Base-by-base conservation (phyloP, 2,329 filamentous ascomycete genomes). In the Cladosporium sp. region DNA sequence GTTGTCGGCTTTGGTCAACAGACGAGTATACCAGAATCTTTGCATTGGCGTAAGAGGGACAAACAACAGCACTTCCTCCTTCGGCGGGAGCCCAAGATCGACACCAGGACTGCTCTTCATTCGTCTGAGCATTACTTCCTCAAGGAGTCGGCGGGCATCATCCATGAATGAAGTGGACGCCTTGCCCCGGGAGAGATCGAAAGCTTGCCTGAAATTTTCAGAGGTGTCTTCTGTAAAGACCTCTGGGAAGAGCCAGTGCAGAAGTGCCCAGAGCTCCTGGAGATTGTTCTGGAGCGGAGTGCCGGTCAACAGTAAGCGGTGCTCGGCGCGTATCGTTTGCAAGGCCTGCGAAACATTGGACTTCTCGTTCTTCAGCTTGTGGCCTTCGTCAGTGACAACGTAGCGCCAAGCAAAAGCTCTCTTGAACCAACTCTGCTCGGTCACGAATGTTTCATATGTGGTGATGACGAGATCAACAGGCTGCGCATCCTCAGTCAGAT, bases 201-300 rank as follows among this genome's bases (percentile, higher is more conserved):
- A 88, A 0, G 86, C 85, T 13, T 83, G 78, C 51, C 81, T 81
- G 73, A 88, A 88, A 0, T 81, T 73, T 2, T 80, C 75, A 11
- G 77, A 77, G 0, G 85, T 87, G 34, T 82, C 82, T 1, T 77
- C 72, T 0, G 78, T 77, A 70, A 88, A 88, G 0, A 88, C 80
- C n/a, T 86, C 83, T 0, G 85, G 85, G 49, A 84, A 85, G 0
- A 88, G 77, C 83, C 84, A 88, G 58, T 85, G 82, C 0, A 87
- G 75, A 1, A 88, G 74, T 0, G 84, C 81, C 85, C 85, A 88
- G 66, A 87, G 77, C 70, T 88, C 85, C 1, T 77, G 75, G 0
- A 88, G 74, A 63, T 88, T 84, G 66, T 88, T 88, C 66, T 88
- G 86, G 0, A 88, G 76, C 0, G 85, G 86, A 0, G 86, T 88